Evolutionary conservation across 2,329 filamentous ascomycete species (phyloP), one percentile per base, ranked within the genome.

Genomic region (Venturia asperata): DNA sequence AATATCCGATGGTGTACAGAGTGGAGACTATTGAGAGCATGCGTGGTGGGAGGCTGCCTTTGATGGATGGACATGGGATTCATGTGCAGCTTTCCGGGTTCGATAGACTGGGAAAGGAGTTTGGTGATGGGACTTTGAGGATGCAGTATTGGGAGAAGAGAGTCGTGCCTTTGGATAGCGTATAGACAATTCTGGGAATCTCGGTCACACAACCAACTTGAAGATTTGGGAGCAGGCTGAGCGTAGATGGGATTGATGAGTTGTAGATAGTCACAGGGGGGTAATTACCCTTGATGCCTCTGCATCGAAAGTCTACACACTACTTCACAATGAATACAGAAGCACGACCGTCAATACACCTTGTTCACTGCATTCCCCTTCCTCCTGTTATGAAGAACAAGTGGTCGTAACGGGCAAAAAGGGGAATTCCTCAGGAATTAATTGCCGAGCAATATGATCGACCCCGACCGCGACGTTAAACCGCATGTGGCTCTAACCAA

Each of bases 71-170:
- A n/a, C n/a, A 24, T 42, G 58, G 58, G 7, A 30, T 9, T 15
- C 24, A 42, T 42, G 41, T 5, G 58, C n/a, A 61, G 37, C 15
- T 41, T 9, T 9, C 5, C 17, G n/a, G 30, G 30, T 61, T 41
- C 19, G 19, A 61, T 21, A 41, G 37, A 15, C 13, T 61, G 34
- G 34, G 34, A n/a, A 41, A 43, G 58, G 58, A 41, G 34, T 61
- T 41, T 37, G 37, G 27, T 19, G 55, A 60, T 37, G 55, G 55
- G 24, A 41, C 37, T 34, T 37, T 61, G 34, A 43, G 37, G 34
- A 61, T 61, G 24, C 34, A 61, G 27, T 55, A 61, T 61, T 41
- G 58, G 34, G 58, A 61, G 58, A n/a, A 61, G 34, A 43, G 34
- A 19, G 58, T 61, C 5, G 41, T 61, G n/a, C 34, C 30, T 17